Conservation (phyloP, 768 basidiomycete species). For the Xerocomus brunneocitrinus region DNA sequence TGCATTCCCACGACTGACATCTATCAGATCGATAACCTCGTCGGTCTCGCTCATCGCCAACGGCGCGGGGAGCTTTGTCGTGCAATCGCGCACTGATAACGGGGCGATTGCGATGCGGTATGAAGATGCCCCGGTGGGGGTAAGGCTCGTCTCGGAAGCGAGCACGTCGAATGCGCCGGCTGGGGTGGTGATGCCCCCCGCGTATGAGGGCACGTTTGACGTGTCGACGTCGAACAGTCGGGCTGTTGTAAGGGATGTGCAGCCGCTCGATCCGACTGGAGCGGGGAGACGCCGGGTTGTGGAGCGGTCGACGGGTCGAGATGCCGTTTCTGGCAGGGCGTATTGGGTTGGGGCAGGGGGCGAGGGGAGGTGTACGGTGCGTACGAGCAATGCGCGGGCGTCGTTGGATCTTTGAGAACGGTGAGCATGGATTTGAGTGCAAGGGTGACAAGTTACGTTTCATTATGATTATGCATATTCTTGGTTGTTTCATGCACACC, state of each 20-base stretch:
- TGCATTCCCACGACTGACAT: background rate
- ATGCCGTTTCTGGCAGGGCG: conserved; percentile 9
- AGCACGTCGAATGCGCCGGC: conserved; percentile 33
- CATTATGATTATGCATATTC: background rate
- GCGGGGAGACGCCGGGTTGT: conserved; percentile 27
- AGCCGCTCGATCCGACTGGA: conserved; percentile 29
- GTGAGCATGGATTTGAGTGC: too few species aligned
- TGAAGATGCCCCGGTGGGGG: conserved; percentile 27
- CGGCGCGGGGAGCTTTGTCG: conserved; percentile 28
- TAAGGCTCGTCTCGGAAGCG: conserved; percentile 29
- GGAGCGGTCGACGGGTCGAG: background rate
- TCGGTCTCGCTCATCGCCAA: conserved; percentile 26
- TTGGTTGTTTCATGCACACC: too few species aligned
- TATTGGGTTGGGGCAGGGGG: conserved; percentile 10
- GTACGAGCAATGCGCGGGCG: conserved; percentile 22
- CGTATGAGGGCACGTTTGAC: conserved; percentile 39
- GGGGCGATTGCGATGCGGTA: conserved; percentile 25
- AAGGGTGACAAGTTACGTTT: too few species aligned
- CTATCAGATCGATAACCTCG: conserved; percentile 16
- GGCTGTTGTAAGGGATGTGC: conserved; percentile 6
- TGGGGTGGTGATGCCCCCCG: conserved; percentile 26
- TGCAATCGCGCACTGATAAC: conserved; percentile 34
- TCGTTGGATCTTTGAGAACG: conserved; percentile 9
- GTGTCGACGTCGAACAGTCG: conserved; percentile 25
- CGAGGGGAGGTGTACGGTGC: conserved; percentile 7